Evolutionary conservation across 2,329 filamentous ascomycete genomes (phyloP).

Genomic region (Ploettnerulaceae sp.): DNA sequence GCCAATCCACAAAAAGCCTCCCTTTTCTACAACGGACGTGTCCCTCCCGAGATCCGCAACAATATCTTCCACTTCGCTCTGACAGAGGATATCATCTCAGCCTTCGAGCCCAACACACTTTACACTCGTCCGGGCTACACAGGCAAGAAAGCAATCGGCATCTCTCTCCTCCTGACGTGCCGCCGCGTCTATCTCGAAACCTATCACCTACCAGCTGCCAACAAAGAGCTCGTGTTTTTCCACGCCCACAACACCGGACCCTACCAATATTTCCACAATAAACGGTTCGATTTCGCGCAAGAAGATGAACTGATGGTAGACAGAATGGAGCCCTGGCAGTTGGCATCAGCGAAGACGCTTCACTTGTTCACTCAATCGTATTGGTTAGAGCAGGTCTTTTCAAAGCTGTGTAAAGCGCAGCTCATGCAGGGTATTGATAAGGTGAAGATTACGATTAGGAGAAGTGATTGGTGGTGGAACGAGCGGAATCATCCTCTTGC

Average conservation of each 20-base stretch:
- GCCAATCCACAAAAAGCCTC: constrained; percentile 20
- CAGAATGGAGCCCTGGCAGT: constrained; percentile 15
- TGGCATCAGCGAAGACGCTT: constrained; percentile 8
- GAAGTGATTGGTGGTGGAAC: constrained; percentile 29
- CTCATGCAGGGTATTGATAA: constrained; percentile 19
- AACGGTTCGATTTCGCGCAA: background rate
- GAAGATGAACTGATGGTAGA: constrained; percentile 12
- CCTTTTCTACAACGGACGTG: constrained; percentile 22
- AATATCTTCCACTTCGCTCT: constrained; percentile 21
- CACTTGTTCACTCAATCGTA: constrained; percentile 24
- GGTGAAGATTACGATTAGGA: constrained; percentile 25
- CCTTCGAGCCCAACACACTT: background rate
- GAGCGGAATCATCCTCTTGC: constrained; percentile 17
- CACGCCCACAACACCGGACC: constrained; percentile 11
- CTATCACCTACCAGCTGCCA: constrained; percentile 19
- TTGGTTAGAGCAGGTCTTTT: constrained; percentile 26
- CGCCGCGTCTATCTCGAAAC: constrained; percentile 25
- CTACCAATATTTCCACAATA: background rate
- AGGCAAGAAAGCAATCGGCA: constrained; percentile 9
- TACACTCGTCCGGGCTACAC: constrained; percentile 22
- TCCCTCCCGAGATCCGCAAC: constrained; percentile 24
- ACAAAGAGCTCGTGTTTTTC: constrained; percentile 25
- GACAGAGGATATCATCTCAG: constrained; percentile 11
- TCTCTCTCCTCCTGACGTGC: constrained; percentile 23
- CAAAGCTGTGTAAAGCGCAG: background rate